Conservation (phyloP, 805 yeast genomes). For the Candida montana region DNA sequence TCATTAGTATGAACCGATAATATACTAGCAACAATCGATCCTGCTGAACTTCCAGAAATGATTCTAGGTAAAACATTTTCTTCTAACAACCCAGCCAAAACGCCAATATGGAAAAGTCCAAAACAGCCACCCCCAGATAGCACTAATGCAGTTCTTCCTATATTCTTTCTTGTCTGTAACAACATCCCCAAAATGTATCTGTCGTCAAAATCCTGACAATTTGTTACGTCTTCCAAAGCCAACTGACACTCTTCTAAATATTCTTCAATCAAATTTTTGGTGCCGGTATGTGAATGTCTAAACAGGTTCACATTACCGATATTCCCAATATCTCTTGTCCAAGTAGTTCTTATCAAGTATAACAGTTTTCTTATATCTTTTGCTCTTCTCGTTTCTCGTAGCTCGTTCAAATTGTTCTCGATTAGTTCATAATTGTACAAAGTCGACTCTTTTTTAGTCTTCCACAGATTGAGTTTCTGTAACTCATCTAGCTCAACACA, state of each 20-base stretch:
- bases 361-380: conserved; percentile 58
- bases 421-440: conserved; percentile 71
- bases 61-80: conserved; percentile 75
- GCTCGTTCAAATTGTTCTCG: conserved; percentile 42
- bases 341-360: conserved; percentile 74
- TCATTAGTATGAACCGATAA: conserved; percentile 75
- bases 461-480: conserved; percentile 69
- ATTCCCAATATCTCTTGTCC: conserved; percentile 82
- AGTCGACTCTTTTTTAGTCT: conserved; percentile 50
- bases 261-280: conserved; percentile 77
- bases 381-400: conserved; percentile 52
- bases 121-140: conserved; percentile 94
- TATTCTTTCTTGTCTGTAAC: conserved; percentile 82
- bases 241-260: conserved; percentile 72
- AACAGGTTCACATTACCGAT: conserved; percentile 79
- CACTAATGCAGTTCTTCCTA: conserved; percentile 93
- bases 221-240: conserved; percentile 29
- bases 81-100: conserved; percentile 71
- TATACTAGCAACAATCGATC: conserved; percentile 89
- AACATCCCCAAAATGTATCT: conserved; percentile 69
- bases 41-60: conserved; percentile 92
- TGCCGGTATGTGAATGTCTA: conserved; percentile 76
- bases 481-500: conserved; percentile 61
- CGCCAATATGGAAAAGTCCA: conserved; percentile 92
- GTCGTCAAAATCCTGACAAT: conserved; percentile 46